Evolutionary conservation across 169 alveolate genomes (phyloP), one percentile per base, ranked within the genome.

Genomic region (Eimeria nieschulzi): DNA sequence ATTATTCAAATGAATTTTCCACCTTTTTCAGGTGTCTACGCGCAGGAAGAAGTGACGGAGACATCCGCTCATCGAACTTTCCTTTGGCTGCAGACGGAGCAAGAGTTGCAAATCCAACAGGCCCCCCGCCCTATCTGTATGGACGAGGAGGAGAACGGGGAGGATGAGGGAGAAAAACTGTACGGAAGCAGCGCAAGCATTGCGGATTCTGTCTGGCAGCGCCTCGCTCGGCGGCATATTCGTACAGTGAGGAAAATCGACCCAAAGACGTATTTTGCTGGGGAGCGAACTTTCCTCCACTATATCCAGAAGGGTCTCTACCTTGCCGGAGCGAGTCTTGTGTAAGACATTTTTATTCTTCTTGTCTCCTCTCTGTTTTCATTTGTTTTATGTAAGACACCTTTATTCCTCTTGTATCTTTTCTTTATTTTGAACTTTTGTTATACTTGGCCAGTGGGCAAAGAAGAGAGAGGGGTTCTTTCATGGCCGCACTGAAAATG

Each of bases 261-360:
- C 70, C 97, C 97, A 25, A 96, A 96, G 93, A 87, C 95, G 26
- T 83, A 94, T 78, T 96, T 96, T 79, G 97, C 97, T 15, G 95
- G 95, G 1, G 97, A 96, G 64, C 94, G 97, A 73, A 95, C 96
- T 5, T 92, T 96, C 87, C 93, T 96, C 33, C 96, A 95, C 93
- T 96, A 95, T 93, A 56, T 94, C 39, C 91, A 92, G 39, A 80
- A 95, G 80, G 93, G 96, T 23, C 92, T 96, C 15, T 96, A 94
- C 82, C 63, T 90, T 56, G 93, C 84, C 1, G 90, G 90, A 12
- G 56, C 87, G 26, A 72, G 90, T 1, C 66, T 90, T 33, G 90
- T 80, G 92, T 87, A 70, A 87, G 92, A 33, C 46, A 33, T 3
- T 33, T 33, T 33, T 33, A 0, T 23, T 63, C 66, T 15, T 33